Evolutionary conservation across 768 basidiomycete species (phyloP).

Genomic region (Termitomyces sp.): DNA sequence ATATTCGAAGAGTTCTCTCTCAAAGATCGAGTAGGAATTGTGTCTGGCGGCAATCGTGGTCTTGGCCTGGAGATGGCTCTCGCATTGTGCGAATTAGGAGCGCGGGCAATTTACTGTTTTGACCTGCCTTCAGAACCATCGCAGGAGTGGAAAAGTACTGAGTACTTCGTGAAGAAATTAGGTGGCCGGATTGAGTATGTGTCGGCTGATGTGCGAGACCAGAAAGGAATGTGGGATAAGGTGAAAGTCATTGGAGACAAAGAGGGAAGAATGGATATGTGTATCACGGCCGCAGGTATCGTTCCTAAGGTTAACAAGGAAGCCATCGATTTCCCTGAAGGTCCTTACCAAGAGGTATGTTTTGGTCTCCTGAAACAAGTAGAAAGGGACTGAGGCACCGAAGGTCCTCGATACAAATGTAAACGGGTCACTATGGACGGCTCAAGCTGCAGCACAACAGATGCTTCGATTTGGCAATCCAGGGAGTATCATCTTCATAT

Average conservation of each 20-base stretch:
- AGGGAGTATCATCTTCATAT: slow-evolving; percentile 59
- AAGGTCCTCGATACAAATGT: slow-evolving; percentile 67
- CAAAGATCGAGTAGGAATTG: slow-evolving; percentile 49
- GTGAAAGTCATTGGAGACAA: slow-evolving; percentile 55
- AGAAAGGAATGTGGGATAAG: slow-evolving; percentile 49
- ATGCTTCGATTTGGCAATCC: slow-evolving; percentile 46
- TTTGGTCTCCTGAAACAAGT: neutral
- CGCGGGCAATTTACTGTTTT: slow-evolving; percentile 60
- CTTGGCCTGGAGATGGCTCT: slow-evolving; percentile 79
- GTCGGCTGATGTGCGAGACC: slow-evolving; percentile 58
- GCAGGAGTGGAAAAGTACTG: slow-evolving; percentile 48
- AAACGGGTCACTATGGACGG: slow-evolving; percentile 54
- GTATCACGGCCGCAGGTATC: slow-evolving; percentile 73
- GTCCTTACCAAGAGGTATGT: slow-evolving; percentile 51
- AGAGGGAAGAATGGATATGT: slow-evolving; percentile 68
- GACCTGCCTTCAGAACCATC: slow-evolving; percentile 53
- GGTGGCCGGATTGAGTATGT: slow-evolving; percentile 51
- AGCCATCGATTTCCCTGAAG: slow-evolving; percentile 57
- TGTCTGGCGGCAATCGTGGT: slow-evolving; percentile 60
- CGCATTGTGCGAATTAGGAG: slow-evolving; percentile 66
- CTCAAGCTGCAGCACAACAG: slow-evolving; percentile 58
- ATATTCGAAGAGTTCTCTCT: slow-evolving; percentile 57
- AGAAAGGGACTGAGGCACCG: neutral
- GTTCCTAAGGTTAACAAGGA: slow-evolving; percentile 40
- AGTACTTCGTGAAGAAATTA: slow-evolving; percentile 42